phyloP scores from a whole-genome alignment of 306 rosid genomes.

The Datisca glomerata region DNA sequence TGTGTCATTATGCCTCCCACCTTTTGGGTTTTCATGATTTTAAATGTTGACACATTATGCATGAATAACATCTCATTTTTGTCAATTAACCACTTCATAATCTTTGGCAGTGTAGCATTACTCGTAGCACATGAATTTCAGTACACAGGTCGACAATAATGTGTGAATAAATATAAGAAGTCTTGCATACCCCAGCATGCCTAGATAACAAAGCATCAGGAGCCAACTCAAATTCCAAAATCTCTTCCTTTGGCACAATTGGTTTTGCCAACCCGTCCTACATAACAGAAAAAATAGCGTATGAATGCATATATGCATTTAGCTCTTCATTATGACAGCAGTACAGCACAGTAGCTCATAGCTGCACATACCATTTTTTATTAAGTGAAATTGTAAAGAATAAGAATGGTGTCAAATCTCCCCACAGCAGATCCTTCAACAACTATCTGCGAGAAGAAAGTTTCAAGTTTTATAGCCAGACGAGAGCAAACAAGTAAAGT shows the following conservation, averaged over 20 bases:
- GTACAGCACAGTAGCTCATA: not conserved
- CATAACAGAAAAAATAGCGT: conserved; percentile 6
- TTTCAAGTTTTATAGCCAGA: no score
- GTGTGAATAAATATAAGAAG: not conserved
- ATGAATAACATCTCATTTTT: no score
- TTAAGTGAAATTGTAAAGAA: not conserved
- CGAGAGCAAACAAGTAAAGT: no score
- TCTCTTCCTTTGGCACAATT: conserved; percentile 51
- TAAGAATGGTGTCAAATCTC: not conserved
- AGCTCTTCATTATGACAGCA: not conserved
- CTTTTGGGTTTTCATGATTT: no score
- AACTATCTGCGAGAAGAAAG: no score
- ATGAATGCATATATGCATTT: conserved; percentile 3
- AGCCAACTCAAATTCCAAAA: conserved; percentile 38
- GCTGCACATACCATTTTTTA: conserved; percentile 11
- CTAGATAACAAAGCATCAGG: conserved; percentile 24
- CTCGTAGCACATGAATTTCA: no score
- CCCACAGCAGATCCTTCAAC: no score
- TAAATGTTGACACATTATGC: no score
- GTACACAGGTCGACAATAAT: no score
- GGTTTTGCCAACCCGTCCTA: conserved; percentile 12
- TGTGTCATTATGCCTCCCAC: no score
- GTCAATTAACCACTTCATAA: no score
- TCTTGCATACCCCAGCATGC: conserved; percentile 42
- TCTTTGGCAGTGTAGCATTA: no score